Conservation (phyloP, 306 rosid genomes). For the Clitoria ternatea region DNA sequence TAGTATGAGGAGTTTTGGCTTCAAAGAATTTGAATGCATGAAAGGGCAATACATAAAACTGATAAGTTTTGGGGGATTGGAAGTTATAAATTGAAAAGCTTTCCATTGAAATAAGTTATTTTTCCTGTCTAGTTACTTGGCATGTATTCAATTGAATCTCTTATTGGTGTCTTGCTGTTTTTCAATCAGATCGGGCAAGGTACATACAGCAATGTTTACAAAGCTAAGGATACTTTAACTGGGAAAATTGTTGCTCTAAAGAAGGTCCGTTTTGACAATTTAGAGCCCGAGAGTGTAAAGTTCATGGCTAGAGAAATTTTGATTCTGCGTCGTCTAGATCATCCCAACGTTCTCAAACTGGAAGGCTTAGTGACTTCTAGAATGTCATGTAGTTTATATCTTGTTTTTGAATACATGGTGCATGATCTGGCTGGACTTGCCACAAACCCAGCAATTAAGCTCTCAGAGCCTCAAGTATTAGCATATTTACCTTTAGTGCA, state of each 20-base stretch:
- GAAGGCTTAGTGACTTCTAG: slow-evolving; percentile 48
- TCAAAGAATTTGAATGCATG: slow-evolving; percentile 1
- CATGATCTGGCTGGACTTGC: slow-evolving; percentile 56
- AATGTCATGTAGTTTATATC: slow-evolving; percentile 48
- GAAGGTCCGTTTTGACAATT: slow-evolving; percentile 48
- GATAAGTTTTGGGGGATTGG: neutral
- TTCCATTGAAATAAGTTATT: neutral
- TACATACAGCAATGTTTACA: slow-evolving; percentile 46
- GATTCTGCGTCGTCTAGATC: slow-evolving; percentile 44
- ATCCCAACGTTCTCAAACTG: slow-evolving; percentile 44
- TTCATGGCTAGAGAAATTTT: slow-evolving; percentile 49
- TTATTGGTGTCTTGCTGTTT: slow-evolving; percentile 13
- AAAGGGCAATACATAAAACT: neutral
- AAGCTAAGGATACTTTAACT: slow-evolving; percentile 39
- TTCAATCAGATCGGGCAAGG: slow-evolving; percentile 47
- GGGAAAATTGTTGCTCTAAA: slow-evolving; percentile 44
- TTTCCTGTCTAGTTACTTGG: neutral
- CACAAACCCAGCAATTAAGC: slow-evolving; percentile 41
- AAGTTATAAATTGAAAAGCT: slow-evolving; percentile 5
- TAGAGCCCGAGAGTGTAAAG: slow-evolving; percentile 48
- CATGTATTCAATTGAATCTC: slow-evolving; percentile 23
- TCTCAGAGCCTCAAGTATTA: slow-evolving; percentile 43
- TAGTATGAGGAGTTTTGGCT: neutral
- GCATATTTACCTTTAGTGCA: neutral
- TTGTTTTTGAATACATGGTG: slow-evolving; percentile 46